Evolutionary conservation across 2,329 filamentous ascomycete species (phyloP).

Genomic region (Ophiosphaerella herpotricha): DNA sequence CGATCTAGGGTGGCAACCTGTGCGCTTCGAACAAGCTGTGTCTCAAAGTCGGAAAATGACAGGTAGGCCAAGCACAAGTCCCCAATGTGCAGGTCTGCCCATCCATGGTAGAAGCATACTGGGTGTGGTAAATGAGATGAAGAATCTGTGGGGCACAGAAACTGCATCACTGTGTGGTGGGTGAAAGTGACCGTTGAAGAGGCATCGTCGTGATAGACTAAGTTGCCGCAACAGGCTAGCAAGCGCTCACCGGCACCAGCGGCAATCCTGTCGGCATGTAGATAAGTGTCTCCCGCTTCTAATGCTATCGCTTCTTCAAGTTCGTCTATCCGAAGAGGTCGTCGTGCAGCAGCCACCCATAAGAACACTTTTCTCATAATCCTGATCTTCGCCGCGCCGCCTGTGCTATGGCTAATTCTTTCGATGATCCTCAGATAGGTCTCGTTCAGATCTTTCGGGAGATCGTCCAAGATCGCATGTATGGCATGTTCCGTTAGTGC

Average conservation of each 20-base stretch:
- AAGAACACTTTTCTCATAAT: conserved; percentile 13
- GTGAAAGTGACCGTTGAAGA: conserved; percentile 13
- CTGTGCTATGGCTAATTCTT: conserved; percentile 2
- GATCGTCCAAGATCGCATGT: conserved; percentile 21
- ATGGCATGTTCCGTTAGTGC: conserved; percentile 28
- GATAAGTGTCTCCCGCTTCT: conserved; percentile 8
- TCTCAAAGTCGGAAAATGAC: conserved; percentile 48
- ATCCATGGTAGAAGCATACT: not conserved
- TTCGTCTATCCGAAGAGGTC: conserved; percentile 20
- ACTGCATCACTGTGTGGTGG: conserved; percentile 23
- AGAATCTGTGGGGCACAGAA: conserved; percentile 2
- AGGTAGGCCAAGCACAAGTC: conserved; percentile 50
- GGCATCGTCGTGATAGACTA: conserved; percentile 10
- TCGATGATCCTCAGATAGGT: conserved; percentile 29
- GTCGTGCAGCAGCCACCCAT: conserved; percentile 20
- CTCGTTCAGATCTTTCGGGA: conserved; percentile 29
- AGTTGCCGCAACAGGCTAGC: conserved; percentile 13
- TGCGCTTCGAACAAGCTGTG: conserved; percentile 1
- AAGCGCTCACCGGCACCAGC: conserved; percentile 7
- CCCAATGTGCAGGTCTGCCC: conserved; percentile 34
- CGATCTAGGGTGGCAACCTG: not conserved
- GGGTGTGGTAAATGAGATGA: conserved; percentile 24
- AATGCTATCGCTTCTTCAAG: conserved; percentile 24
- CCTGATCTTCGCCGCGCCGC: conserved; percentile 5
- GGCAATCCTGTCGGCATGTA: conserved; percentile 9